phyloP scores from a whole-genome alignment of 2,329 filamentous ascomycete genomes.

The Trichoderma sp. region DNA sequence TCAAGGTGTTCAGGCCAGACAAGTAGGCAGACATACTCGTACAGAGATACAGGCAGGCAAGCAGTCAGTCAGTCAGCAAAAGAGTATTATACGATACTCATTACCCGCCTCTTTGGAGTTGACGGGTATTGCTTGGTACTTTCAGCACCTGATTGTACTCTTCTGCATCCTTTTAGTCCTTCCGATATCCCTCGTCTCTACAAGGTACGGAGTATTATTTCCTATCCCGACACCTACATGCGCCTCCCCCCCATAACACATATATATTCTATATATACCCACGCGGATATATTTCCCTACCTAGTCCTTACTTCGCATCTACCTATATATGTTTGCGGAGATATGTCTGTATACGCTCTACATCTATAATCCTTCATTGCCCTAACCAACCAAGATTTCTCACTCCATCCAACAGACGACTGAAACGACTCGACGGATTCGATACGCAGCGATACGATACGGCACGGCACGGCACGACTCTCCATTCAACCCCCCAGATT shows the following conservation, averaged over 20 bases:
- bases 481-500: neutral
- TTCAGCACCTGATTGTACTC: neutral
- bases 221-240: neutral
- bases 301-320: neutral
- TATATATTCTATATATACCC: neutral
- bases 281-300: neutral
- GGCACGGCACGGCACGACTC: neutral
- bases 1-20: neutral
- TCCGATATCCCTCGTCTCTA: neutral
- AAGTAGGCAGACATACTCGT: neutral
- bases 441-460: neutral
- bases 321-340: neutral
- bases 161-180: neutral
- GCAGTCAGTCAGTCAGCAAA: too few species aligned
- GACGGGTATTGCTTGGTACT: neutral
- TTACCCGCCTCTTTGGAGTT: neutral
- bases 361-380: neutral
- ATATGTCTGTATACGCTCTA: neutral
- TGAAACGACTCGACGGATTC: neutral
- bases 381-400: neutral
- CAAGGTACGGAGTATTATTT: neutral
- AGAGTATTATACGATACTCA: neutral
- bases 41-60: neutral
- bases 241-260: neutral
- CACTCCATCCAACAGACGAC: neutral